Evolutionary conservation across 2,329 filamentous ascomycete species (phyloP).

Genomic region (Penicillium sp.): DNA sequence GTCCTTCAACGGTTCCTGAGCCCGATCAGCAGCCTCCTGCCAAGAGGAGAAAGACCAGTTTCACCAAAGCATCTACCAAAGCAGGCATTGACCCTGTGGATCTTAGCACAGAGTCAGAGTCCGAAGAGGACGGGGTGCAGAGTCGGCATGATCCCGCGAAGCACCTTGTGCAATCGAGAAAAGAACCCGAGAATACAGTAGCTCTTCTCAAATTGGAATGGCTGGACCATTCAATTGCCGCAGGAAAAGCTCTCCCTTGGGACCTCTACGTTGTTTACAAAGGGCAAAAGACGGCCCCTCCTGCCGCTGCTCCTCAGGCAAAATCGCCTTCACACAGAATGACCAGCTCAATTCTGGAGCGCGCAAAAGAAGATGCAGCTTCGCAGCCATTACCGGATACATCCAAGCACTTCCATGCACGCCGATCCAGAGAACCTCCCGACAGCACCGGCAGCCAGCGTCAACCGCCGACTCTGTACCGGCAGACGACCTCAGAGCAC

Average conservation of each 20-base stretch:
- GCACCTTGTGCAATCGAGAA: conserved; percentile 11
- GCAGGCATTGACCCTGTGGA: conserved; percentile 25
- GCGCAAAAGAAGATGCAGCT: conserved; percentile 54
- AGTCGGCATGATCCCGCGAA: conserved; percentile 13
- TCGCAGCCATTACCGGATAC: conserved; percentile 13
- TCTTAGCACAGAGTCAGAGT: conserved; percentile 35
- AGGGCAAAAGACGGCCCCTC: conserved; percentile 47
- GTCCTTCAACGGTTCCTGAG: neutral
- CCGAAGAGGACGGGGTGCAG: conserved; percentile 24
- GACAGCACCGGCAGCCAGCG: conserved; percentile 25
- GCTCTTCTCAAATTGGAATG: conserved; percentile 57
- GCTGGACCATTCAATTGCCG: conserved; percentile 52
- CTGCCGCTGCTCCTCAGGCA: conserved; percentile 2
- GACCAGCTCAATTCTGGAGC: conserved; percentile 49
- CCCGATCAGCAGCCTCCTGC: conserved; percentile 14
- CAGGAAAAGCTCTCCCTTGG: conserved; percentile 48
- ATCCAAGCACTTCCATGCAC: conserved; percentile 16
- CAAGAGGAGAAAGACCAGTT: conserved; percentile 30
- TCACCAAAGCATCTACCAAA: neutral
- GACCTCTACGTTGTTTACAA: conserved; percentile 55
- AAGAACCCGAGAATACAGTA: conserved; percentile 35
- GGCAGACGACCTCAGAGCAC: conserved; percentile 76
- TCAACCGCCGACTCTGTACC: conserved; percentile 54
- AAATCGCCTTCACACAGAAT: conserved; percentile 2
- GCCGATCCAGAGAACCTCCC: conserved; percentile 26